Percentiles rank a stretch among this genome's conserved stretches.
Conservation (phyloP, 1,139 yeast genomes). For the Hyphopichia buzzinii region DNA sequence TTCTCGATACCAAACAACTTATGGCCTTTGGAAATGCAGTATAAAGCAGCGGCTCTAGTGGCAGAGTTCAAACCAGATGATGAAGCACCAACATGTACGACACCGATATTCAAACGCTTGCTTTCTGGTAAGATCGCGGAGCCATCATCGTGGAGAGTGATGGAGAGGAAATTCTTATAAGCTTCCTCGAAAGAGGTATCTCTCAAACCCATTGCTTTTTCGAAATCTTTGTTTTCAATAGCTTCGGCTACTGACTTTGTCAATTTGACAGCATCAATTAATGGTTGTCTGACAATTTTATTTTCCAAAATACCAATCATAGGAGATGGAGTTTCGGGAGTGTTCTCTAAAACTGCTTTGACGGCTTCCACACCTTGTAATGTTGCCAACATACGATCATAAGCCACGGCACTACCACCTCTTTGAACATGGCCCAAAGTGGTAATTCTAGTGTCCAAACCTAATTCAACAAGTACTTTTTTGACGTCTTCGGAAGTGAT, state of each 20-base stretch:
- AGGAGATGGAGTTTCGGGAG: slow-evolving; percentile 92
- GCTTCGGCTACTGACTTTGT: slow-evolving; percentile 89
- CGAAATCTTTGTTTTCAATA: slow-evolving; percentile 74
- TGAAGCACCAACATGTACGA: slow-evolving; percentile 93
- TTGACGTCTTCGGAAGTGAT: slow-evolving; percentile 79
- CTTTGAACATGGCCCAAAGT: slow-evolving; percentile 97
- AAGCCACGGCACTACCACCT: slow-evolving; percentile 97
- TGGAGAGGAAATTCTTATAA: slow-evolving; percentile 65
- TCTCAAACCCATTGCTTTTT: slow-evolving; percentile 80
- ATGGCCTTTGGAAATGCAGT: slow-evolving; percentile 90
- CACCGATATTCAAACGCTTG: slow-evolving; percentile 66
- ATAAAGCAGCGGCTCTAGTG: slow-evolving; percentile 85
- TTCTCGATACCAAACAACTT: slow-evolving; percentile 82
- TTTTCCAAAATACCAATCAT: slow-evolving; percentile 90
- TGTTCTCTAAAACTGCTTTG: slow-evolving; percentile 81
- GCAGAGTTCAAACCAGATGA: slow-evolving; percentile 96
- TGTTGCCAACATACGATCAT: slow-evolving; percentile 86
- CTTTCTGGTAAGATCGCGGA: slow-evolving; percentile 47
- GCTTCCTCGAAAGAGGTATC: slow-evolving; percentile 87
- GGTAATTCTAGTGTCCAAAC: slow-evolving; percentile 91
- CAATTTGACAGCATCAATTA: slow-evolving; percentile 83
- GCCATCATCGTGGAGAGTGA: slow-evolving; percentile 69
- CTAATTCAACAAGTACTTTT: slow-evolving; percentile 74
- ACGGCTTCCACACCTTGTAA: slow-evolving; percentile 98
- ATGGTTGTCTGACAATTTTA: slow-evolving; percentile 77